Evolutionary conservation across 148 eudicot genomes (phyloP).

Genomic region (Rhododendron vialii): DNA sequence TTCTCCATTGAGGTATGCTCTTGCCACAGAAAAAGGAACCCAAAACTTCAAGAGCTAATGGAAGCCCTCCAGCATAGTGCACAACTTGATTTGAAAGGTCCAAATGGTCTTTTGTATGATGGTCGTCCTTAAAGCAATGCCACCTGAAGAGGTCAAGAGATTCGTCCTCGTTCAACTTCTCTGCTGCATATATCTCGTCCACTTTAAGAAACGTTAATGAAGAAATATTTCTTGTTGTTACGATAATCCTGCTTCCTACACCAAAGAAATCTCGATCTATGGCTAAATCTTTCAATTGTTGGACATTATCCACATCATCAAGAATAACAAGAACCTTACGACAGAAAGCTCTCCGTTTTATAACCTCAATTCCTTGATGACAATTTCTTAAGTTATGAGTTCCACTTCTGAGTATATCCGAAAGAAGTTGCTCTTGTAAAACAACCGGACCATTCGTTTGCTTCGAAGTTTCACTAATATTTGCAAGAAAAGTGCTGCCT

Average conservation of each 20-base stretch:
- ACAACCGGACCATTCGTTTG: not conserved
- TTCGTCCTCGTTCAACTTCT: not conserved
- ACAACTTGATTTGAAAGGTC: not conserved
- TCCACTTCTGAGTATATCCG: not conserved
- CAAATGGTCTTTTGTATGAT: not conserved
- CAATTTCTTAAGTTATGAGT: not conserved
- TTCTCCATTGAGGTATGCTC: not conserved
- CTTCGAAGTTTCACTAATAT: not conserved
- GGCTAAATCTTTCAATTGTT: not conserved
- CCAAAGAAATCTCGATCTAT: not conserved
- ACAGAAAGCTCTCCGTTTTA: not conserved
- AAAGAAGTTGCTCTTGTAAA: slow-evolving; percentile 7
- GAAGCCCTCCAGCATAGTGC: not conserved
- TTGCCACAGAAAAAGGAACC: not conserved
- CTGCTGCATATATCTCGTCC: not conserved
- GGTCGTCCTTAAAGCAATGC: not conserved
- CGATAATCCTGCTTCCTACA: not conserved
- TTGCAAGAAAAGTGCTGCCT: not conserved
- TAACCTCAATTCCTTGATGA: not conserved
- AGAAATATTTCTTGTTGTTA: slow-evolving; percentile 9
- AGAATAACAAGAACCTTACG: slow-evolving; percentile 11
- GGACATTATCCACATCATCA: slow-evolving; percentile 2
- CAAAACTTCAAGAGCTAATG: slow-evolving; percentile 1
- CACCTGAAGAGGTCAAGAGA: not conserved
- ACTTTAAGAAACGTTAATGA: not conserved